Conservation (phyloP, 352 stramenopile genomes). For the Phytophthora meadii region DNA sequence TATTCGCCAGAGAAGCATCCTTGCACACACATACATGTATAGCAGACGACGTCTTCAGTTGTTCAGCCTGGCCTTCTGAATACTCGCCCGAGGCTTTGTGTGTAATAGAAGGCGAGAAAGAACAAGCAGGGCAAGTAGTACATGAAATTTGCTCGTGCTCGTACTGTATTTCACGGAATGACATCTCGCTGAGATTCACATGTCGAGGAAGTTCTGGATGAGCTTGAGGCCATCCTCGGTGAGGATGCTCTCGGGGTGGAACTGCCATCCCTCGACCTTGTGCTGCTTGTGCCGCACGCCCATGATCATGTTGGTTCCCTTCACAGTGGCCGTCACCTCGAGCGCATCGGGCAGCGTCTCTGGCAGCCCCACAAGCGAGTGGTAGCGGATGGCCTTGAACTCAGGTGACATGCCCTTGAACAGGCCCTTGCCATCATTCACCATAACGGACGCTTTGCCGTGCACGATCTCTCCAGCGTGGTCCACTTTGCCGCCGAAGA, state of each 20-base stretch:
- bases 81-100: constrained; percentile 9
- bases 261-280: constrained; percentile 90
- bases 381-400: constrained; percentile 88
- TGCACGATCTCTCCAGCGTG: constrained; percentile 90
- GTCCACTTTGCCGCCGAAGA: constrained; percentile 86
- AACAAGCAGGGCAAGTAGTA: constrained; percentile 5
- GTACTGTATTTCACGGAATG: constrained; percentile 17
- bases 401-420: constrained; percentile 84
- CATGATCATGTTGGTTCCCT: constrained; percentile 90
- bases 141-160: constrained; percentile 13
- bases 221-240: constrained; percentile 84
- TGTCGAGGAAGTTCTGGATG: constrained; percentile 90
- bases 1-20: constrained; percentile 10
- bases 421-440: constrained; percentile 84
- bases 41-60: constrained; percentile 6
- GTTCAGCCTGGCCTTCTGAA: background rate
- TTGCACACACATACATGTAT: constrained; percentile 1
- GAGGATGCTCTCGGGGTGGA: constrained; percentile 90
- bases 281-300: constrained; percentile 88
- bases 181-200: constrained; percentile 46
- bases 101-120: constrained; percentile 32
- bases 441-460: constrained; percentile 87
- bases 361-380: constrained; percentile 85
- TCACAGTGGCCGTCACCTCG: constrained; percentile 84
- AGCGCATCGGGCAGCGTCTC: constrained; percentile 82